Percentiles rank a stretch among this genome's conserved stretches.
phyloP scores from a whole-genome alignment of 208 protist species.

The Phytomonas francai region DNA sequence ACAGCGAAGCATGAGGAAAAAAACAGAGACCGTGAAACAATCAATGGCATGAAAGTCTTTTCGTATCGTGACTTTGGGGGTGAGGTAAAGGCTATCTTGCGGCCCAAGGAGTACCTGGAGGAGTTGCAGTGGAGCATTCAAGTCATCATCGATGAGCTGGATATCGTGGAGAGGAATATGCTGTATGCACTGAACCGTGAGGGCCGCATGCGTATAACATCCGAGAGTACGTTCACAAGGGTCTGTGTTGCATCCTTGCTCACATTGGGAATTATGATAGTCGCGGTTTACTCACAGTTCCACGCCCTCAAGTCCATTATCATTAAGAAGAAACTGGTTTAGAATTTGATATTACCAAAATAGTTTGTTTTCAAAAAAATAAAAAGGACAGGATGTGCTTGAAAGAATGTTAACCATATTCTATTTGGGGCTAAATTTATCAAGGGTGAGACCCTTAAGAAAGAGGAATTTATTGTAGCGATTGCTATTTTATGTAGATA shows the following conservation, averaged over 20 bases:
- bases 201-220: slow-evolving; percentile 49
- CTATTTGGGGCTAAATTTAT: neutral
- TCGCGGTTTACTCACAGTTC: slow-evolving; percentile 57
- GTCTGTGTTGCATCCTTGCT: slow-evolving; percentile 61
- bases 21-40: slow-evolving; percentile 19
- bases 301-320: slow-evolving; percentile 58
- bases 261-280: slow-evolving; percentile 26
- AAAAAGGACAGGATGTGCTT: neutral
- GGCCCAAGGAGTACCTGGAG: slow-evolving; percentile 43
- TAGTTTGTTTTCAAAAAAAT: slow-evolving; percentile 1
- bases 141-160: slow-evolving; percentile 13
- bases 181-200: slow-evolving; percentile 10
- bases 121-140: slow-evolving; percentile 20
- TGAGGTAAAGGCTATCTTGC: slow-evolving; percentile 51
- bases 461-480: neutral
- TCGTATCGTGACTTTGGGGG: slow-evolving; percentile 52
- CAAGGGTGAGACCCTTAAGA: neutral
- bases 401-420: neutral
- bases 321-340: slow-evolving; percentile 53
- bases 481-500: neutral
- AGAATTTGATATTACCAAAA: neutral
- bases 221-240: slow-evolving; percentile 70
- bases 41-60: slow-evolving; percentile 59
- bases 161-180: slow-evolving; percentile 7
- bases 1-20: slow-evolving; percentile 1